Base-by-base conservation (phyloP, 768 basidiomycete genomes). In the Thelephora aurantiotincta region DNA sequence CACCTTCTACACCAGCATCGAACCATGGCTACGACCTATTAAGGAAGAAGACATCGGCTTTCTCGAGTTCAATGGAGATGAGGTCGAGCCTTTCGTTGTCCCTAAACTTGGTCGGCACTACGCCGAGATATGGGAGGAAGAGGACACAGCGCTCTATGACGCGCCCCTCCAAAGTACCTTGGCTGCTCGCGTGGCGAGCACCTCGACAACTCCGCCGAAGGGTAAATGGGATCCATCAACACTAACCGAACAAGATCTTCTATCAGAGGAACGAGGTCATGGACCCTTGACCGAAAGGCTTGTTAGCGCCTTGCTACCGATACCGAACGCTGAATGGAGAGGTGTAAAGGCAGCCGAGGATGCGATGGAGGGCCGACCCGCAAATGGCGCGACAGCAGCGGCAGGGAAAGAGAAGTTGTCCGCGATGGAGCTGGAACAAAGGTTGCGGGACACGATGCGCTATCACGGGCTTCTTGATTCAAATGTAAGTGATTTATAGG, bases 11-110 rank as follows among this genome's bases (percentile, higher is more conserved):
- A 70, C 82, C 20, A 83, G 80, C 56, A 77, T 94, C 42, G 94
- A 97, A 57, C 84, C 87, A 11, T 99, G 86, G 70, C 69, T 93
- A 57, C 80, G 92, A 45, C 76, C 78, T 19, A 79, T 97, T 38
- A 83, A 83, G 52, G 96, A 98, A 64, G 96, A 98, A 63, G 96
- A 99, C 58, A 67, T 98, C 23, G 94, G 94, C 2, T 93, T 91
- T 63, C 71, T 99, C 46, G 85, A 89, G 50, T 86, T 86, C 57
- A 81, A 82, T 11, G 86, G 76, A n/a, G 92, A 97, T 57, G 92
- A 96, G 51, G 70, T 87, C 7, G 87, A 91, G 49, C 83, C 89
- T 0, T 96, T 77, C 57, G 64, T 89, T 33, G 77, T 93, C 65
- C 94, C 94, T 23, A 77, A 82, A 48, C 73, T 96, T 0, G 94